Evolutionary conservation across 306 rosid genomes (phyloP).

Genomic region (Dryas octopetala): DNA sequence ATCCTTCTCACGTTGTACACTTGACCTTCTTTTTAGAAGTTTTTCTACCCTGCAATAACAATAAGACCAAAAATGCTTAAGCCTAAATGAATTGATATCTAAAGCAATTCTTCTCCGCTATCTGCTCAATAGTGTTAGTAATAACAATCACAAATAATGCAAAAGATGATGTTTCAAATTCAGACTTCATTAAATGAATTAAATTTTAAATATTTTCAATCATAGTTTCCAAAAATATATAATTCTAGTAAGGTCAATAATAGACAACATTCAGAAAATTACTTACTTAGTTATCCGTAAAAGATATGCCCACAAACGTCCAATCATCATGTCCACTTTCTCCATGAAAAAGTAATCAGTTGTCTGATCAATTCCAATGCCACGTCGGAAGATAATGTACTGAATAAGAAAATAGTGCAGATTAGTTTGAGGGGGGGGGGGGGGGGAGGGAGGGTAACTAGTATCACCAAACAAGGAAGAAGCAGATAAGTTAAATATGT

Average conservation of each 20-base stretch:
- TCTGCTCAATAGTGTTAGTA: not conserved
- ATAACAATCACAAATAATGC: not conserved
- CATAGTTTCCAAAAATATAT: not conserved
- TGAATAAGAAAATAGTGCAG: slow-evolving; percentile 34
- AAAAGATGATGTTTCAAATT: not conserved
- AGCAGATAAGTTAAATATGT: not conserved
- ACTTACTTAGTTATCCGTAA: slow-evolving; percentile 62
- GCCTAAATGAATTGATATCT: not conserved
- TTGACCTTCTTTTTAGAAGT: slow-evolving; percentile 55
- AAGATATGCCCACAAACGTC: slow-evolving; percentile 73
- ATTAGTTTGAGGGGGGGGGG: not conserved
- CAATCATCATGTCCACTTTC: slow-evolving; percentile 92
- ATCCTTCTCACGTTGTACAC: slow-evolving; percentile 41
- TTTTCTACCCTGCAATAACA: slow-evolving; percentile 65
- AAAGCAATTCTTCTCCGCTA: not conserved
- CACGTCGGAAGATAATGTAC: slow-evolving; percentile 91
- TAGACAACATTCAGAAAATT: not conserved
- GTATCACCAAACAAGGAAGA: not conserved
- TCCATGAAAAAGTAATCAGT: slow-evolving; percentile 82
- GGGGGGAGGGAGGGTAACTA: slow-evolving; percentile 1
- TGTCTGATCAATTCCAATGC: slow-evolving; percentile 80
- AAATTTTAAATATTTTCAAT: not conserved
- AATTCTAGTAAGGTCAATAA: not conserved
- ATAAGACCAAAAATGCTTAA: slow-evolving; percentile 4
- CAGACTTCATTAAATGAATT: not conserved